Percentiles rank a stretch among this genome's conserved stretches.
phyloP scores from a whole-genome alignment of 345 rosid species.

The Gossypium ekmanianum region DNA sequence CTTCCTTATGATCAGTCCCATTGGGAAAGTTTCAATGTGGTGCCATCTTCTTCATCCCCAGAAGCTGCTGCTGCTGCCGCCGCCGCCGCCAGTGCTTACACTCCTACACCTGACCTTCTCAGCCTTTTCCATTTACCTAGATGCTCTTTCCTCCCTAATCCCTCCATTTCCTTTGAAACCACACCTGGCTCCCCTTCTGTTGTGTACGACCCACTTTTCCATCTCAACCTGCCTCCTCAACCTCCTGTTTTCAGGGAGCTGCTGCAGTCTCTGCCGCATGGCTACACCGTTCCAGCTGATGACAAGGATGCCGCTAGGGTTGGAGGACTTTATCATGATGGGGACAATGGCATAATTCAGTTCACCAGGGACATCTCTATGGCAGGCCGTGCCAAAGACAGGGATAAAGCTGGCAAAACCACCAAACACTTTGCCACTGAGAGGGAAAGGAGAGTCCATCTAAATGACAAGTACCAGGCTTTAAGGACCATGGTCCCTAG shows the following conservation, averaged over 20 bases:
- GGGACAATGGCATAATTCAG: conserved; percentile 43
- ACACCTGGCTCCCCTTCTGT: conserved; percentile 36
- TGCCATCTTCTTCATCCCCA: conserved; percentile 19
- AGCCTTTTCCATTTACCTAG: conserved; percentile 55
- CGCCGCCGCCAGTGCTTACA: conserved; percentile 10
- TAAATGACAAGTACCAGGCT: conserved; percentile 53
- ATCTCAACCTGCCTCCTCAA: conserved; percentile 58
- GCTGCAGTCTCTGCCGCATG: conserved; percentile 40
- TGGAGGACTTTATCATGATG: conserved; percentile 30
- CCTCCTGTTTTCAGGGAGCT: conserved; percentile 50
- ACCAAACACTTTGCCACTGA: conserved; percentile 64
- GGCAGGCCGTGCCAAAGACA: conserved; percentile 41
- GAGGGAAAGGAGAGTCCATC: conserved; percentile 60
- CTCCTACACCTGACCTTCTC: conserved; percentile 58
- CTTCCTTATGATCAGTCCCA: conserved; percentile 28
- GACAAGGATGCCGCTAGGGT: conserved; percentile 24
- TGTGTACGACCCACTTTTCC: conserved; percentile 53
- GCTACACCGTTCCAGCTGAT: conserved; percentile 34
- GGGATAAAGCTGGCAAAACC: conserved; percentile 36
- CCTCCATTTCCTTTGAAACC: conserved; percentile 40
- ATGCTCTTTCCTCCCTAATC: conserved; percentile 39
- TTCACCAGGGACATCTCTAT: conserved; percentile 39
- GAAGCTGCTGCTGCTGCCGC: background rate
- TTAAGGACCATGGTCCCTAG: conserved; percentile 64
- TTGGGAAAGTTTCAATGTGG: conserved; percentile 43